Percentiles rank a stretch among this genome's conserved stretches.
Conservation (phyloP, 2,329 filamentous ascomycete genomes). For the Septoria linicola region DNA sequence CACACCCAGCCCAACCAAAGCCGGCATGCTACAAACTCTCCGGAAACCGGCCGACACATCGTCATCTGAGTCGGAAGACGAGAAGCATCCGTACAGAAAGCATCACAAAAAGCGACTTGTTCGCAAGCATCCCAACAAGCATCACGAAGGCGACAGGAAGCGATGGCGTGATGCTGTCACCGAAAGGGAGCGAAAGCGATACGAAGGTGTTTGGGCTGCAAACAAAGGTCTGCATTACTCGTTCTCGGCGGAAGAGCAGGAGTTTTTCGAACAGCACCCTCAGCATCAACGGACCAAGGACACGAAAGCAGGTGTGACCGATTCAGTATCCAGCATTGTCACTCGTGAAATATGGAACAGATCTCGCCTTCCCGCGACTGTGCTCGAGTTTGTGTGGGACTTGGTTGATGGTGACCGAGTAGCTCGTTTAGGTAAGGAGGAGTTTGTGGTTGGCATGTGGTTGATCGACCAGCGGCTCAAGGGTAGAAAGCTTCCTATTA, state of each 20-base stretch:
- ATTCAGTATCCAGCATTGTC: conserved; percentile 63
- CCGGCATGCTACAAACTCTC: conserved; percentile 63
- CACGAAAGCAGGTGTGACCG: conserved; percentile 13
- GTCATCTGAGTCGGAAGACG: conserved; percentile 41
- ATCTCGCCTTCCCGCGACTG: conserved; percentile 64
- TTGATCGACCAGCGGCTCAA: conserved; percentile 77
- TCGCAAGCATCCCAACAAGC: conserved; percentile 64
- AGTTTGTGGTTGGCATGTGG: conserved; percentile 84
- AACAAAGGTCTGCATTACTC: conserved; percentile 61
- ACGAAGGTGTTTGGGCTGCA: conserved; percentile 82
- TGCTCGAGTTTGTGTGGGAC: conserved; percentile 74
- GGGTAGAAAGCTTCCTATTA: conserved; percentile 71
- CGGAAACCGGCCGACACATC: conserved; percentile 51
- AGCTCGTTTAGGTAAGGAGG: conserved; percentile 62
- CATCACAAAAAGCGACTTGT: conserved; percentile 60
- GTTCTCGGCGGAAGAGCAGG: conserved; percentile 28
- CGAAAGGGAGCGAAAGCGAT: conserved; percentile 70
- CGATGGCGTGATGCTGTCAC: conserved; percentile 76
- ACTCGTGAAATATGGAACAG: conserved; percentile 74
- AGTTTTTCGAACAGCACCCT: conserved; percentile 11
- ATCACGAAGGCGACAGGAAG: conserved; percentile 70
- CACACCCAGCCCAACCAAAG: conserved; percentile 47
- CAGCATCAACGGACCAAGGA: conserved; percentile 15
- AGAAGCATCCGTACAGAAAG: conserved; percentile 49
- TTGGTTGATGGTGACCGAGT: conserved; percentile 61